Evolutionary conservation across 164 flowering plant genomes (phyloP).

Genomic region (Euptelea pleiosperma): DNA sequence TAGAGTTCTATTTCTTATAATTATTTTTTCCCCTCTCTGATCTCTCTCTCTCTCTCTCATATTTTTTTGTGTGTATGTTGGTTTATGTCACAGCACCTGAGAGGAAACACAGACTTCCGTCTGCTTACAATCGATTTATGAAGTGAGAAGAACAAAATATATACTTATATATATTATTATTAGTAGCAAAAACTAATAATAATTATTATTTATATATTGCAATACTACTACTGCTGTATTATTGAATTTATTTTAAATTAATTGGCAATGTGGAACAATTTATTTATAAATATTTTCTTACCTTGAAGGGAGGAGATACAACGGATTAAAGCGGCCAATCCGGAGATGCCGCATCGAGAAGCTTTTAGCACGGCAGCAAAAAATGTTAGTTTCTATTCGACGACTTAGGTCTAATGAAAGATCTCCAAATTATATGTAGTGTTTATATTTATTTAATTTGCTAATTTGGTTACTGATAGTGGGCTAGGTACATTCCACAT

Average conservation of each 20-base stretch:
- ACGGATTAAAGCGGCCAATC: slow-evolving; percentile 78
- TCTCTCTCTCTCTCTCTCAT: background rate
- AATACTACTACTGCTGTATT: background rate
- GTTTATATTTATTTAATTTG: background rate
- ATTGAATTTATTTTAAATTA: too few species aligned
- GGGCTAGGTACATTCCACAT: slow-evolving; percentile 75
- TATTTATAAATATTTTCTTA: background rate
- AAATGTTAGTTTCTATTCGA: slow-evolving; percentile 48
- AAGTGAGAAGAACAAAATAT: slow-evolving; percentile 41
- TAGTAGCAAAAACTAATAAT: background rate
- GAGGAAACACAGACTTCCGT: slow-evolving; percentile 90
- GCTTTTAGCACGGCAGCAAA: slow-evolving; percentile 91
- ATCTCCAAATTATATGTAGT: background rate
- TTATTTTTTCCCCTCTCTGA: background rate
- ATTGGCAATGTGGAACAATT: too few species aligned
- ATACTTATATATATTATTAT: background rate
- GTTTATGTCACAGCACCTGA: slow-evolving; percentile 64
- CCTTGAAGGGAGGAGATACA: slow-evolving; percentile 81
- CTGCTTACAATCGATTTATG: slow-evolving; percentile 95
- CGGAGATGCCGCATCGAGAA: slow-evolving; percentile 82
- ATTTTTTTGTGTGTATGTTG: background rate
- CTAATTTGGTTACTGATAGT: slow-evolving; percentile 28
- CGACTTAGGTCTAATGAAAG: background rate
- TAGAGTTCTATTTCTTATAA: background rate
- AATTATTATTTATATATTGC: background rate